Conservation (phyloP, 495 filamentous ascomycete genomes). For the Talaromyces proteolyticus region DNA sequence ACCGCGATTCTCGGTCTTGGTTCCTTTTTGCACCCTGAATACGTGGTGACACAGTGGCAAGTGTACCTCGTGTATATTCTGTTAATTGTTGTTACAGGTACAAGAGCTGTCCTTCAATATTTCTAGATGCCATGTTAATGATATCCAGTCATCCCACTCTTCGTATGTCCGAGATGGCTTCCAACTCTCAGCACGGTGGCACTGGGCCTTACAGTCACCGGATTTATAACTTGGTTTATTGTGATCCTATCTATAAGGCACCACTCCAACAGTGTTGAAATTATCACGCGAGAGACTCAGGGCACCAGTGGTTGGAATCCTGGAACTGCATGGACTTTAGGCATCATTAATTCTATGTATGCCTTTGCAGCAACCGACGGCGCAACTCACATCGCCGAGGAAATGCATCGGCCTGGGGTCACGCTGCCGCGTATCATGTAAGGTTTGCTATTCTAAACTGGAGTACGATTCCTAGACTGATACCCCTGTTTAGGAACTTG, state of each 20-base stretch:
- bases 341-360: slow-evolving; percentile 25
- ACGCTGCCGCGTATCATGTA: slow-evolving; percentile 28
- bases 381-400: slow-evolving; percentile 19
- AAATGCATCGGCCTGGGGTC: slow-evolving; percentile 22
- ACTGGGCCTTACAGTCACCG: slow-evolving; percentile 14
- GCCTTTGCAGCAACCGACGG: slow-evolving; percentile 19
- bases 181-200: slow-evolving; percentile 10
- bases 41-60: slow-evolving; percentile 18
- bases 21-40: slow-evolving; percentile 16
- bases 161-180: slow-evolving; percentile 10
- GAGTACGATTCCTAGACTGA: slow-evolving; percentile 25
- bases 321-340: slow-evolving; percentile 29
- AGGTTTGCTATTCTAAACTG: too few relatives aligned
- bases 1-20: slow-evolving; percentile 13
- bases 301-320: slow-evolving; percentile 22
- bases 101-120: background rate
- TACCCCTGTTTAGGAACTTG: background rate
- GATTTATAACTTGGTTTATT: slow-evolving; percentile 15
- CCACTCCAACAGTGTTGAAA: slow-evolving; percentile 6
- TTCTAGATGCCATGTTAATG: background rate
- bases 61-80: slow-evolving; percentile 21
- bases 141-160: slow-evolving; percentile 14
- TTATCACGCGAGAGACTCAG: too few relatives aligned
- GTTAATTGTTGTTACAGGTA: background rate
- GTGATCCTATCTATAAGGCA: slow-evolving; percentile 16